Evolutionary conservation across 106 monocot genomes (phyloP), one percentile per base, ranked within the genome.

Genomic region (Allium fistulosum): DNA sequence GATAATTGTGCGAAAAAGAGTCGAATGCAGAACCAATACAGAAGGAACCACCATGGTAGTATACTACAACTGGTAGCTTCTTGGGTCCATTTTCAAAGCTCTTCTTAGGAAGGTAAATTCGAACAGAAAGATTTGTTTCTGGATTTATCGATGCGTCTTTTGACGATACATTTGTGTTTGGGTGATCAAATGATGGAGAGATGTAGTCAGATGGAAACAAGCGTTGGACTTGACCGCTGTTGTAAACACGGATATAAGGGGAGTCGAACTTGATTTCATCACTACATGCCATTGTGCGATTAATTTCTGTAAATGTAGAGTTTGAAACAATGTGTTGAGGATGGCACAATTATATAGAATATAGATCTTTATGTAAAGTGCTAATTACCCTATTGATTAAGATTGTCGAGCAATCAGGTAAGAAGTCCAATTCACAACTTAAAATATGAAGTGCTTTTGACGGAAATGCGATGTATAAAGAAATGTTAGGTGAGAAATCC

Each of bases 31-130:
- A 57, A 12, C 47, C 57, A 11, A 66, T 14, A 48, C 45, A 58
- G 62, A 74, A 74, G 46, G 48, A 63, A 8, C 74, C 74, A 10
- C 74, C 74, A 58, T 74, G 74, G 48, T 57, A 74, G 58, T 74
- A 74, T 37, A 74, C 45, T 26, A 74, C 46, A 10, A 74, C 0
- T 1, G 74, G 74, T 5, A 74, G 66, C n/a, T 48, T 66, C 10
- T 10, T 17, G n/a, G n/a, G 4, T 16, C 49, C 10, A 10, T 15
- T 11, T 11, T 46, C 28, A 26, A 17, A 9, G 17, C 9, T 9
- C 4, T 8, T 46, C 6, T 48, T 11, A 1, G 74, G 74, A 6
- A 66, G 49, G 11, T 74, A 66, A 55, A 74, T 56, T 47, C 71
- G 56, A 18, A 49, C 59, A 7, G 28, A 5, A 7, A 74, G 18